phyloP scores from a whole-genome alignment of 352 stramenopile species.

The Thalassiosira hispida region DNA sequence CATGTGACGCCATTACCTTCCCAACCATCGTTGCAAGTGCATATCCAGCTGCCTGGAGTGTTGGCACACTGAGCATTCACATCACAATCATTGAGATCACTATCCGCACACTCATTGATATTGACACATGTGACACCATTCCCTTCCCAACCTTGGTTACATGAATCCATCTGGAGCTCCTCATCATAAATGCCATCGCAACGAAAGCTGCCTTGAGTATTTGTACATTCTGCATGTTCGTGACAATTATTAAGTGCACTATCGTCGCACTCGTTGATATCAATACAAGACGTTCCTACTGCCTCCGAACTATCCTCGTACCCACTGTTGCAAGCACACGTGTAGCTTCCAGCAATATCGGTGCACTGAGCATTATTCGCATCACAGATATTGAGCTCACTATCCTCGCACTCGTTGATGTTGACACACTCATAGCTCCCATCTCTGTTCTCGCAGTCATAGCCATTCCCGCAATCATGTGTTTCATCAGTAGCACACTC shows the following conservation, averaged over 20 bases:
- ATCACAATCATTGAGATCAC: conserved; percentile 8
- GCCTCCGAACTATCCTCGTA: no score
- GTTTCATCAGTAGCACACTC: conserved; percentile 3
- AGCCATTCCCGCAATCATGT: background rate
- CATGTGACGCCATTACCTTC: no score
- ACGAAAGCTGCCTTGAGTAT: background rate
- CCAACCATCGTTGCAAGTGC: no score
- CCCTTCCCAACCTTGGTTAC: no score
- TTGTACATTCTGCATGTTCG: background rate
- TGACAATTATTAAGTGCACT: conserved; percentile 4
- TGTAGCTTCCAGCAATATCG: conserved; percentile 4
- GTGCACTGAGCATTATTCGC: background rate
- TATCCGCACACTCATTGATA: no score
- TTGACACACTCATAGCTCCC: background rate
- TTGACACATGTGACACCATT: no score
- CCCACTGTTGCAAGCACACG: conserved; percentile 6
- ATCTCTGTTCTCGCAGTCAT: background rate
- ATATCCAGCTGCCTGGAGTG: no score
- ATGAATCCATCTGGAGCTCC: no score
- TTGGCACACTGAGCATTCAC: conserved; percentile 3
- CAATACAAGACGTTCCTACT: no score
- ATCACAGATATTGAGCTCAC: conserved; percentile 5
- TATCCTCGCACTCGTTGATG: conserved; percentile 12
- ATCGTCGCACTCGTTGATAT: no score
- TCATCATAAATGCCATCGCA: no score